phyloP scores from a whole-genome alignment of 768 basidiomycete species.

The Collybia mongolica region DNA sequence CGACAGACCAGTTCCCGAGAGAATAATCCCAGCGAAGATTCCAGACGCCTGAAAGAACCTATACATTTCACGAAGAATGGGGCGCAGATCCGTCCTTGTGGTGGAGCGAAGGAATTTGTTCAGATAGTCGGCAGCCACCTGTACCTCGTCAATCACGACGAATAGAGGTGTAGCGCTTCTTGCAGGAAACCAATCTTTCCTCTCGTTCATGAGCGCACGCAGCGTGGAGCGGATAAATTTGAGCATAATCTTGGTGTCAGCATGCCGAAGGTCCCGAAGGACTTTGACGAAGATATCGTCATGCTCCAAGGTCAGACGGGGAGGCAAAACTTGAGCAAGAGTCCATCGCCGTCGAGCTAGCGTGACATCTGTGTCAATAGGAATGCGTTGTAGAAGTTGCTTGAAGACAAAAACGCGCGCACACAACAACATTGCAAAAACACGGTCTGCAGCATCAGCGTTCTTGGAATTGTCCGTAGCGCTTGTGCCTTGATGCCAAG shows the following conservation, averaged over 20 bases:
- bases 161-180: slow-evolving; percentile 1
- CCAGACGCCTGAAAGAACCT: slow-evolving; percentile 2
- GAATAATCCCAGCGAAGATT: slow-evolving; percentile 11
- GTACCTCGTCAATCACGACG: slow-evolving; percentile 14
- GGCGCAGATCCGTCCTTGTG: slow-evolving; percentile 8
- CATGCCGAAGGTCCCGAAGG: slow-evolving; percentile 3
- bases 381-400: slow-evolving; percentile 1
- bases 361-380: slow-evolving; percentile 2
- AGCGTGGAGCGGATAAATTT: slow-evolving; percentile 2
- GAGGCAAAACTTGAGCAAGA: slow-evolving; percentile 10
- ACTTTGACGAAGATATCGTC: slow-evolving; percentile 11
- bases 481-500: slow-evolving; percentile 6
- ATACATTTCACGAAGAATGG: slow-evolving; percentile 9
- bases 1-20: slow-evolving; percentile 10
- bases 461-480: slow-evolving; percentile 2
- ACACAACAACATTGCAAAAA: slow-evolving; percentile 12
- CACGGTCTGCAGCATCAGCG: slow-evolving; percentile 4
- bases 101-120: slow-evolving; percentile 8
- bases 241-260: slow-evolving; percentile 6
- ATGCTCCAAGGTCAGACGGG: not conserved
- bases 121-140: slow-evolving; percentile 10
- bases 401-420: slow-evolving; percentile 10
- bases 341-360: slow-evolving; percentile 11
- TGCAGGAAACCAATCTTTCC: not conserved
- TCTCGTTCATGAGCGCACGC: not conserved